Evolutionary conservation across 495 filamentous ascomycete genomes (phyloP).

Genomic region (Patellaria atrata): DNA sequence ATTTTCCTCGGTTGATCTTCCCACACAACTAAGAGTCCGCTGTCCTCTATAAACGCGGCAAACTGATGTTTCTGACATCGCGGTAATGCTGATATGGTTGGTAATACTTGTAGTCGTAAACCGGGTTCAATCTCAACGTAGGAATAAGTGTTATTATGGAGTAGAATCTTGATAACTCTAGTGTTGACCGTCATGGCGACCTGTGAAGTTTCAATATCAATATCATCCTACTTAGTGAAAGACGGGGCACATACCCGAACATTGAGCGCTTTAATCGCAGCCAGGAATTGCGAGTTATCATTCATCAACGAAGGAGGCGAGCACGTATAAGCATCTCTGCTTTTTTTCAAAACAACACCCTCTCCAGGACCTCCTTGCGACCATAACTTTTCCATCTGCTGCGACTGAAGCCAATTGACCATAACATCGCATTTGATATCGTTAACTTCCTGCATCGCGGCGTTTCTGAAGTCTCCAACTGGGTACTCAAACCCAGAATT

Average conservation of each 20-base stretch:
- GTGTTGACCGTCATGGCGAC: constrained; percentile 46
- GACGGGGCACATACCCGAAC: constrained; percentile 34
- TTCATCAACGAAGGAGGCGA: constrained; percentile 39
- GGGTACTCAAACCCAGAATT: constrained; percentile 31
- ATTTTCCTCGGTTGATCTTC: constrained; percentile 46
- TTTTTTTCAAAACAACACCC: constrained; percentile 46
- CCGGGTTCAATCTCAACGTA: constrained; percentile 42
- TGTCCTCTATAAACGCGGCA: constrained; percentile 48
- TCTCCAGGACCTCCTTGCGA: constrained; percentile 39
- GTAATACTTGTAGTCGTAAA: constrained; percentile 46
- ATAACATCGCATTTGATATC: constrained; percentile 45
- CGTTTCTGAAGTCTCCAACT: constrained; percentile 32
- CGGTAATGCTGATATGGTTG: constrained; percentile 38
- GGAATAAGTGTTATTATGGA: constrained; percentile 30
- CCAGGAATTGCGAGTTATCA: constrained; percentile 33
- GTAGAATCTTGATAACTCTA: constrained; percentile 40
- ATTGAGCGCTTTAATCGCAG: constrained; percentile 40
- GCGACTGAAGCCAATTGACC: constrained; percentile 46
- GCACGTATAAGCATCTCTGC: constrained; percentile 37
- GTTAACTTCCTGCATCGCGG: constrained; percentile 26
- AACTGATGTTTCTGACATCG: constrained; percentile 49
- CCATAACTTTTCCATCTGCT: constrained; percentile 45
- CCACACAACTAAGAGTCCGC: constrained; percentile 48
- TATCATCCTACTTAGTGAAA: background rate
- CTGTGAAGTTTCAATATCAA: constrained; percentile 22